Percentiles rank a stretch among this genome's conserved stretches.
Conservation (phyloP, 371 early-diverging fungal species). For the Circinella minor region DNA sequence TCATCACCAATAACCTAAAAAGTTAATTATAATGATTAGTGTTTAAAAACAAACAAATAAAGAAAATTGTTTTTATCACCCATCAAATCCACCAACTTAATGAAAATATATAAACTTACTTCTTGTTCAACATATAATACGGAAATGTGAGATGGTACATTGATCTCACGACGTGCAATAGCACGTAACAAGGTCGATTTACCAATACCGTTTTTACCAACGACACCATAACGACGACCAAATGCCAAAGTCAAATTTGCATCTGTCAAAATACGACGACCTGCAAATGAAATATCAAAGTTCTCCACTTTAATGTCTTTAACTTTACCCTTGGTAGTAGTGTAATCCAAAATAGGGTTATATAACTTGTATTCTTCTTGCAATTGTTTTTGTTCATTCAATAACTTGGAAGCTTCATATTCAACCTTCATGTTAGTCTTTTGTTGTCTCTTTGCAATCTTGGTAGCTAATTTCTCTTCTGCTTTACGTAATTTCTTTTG, state of each 20-base stretch:
- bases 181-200: slow-evolving; percentile 97
- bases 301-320: slow-evolving; percentile 96
- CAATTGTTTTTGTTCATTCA: slow-evolving; percentile 71
- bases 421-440: slow-evolving; percentile 61
- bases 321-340: slow-evolving; percentile 80
- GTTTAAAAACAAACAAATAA: not conserved
- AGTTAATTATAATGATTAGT: not conserved
- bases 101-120: slow-evolving; percentile 39
- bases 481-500: slow-evolving; percentile 90
- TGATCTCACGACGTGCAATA: slow-evolving; percentile 89
- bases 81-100: too few species aligned
- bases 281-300: slow-evolving; percentile 96
- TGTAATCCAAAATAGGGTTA: slow-evolving; percentile 87
- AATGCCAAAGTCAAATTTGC: slow-evolving; percentile 83
- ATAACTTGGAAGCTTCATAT: slow-evolving; percentile 83
- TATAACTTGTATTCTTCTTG: slow-evolving; percentile 74
- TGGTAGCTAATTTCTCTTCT: slow-evolving; percentile 90
- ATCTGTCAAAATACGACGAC: slow-evolving; percentile 91
- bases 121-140: slow-evolving; percentile 98
- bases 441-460: slow-evolving; percentile 84
- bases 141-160: slow-evolving; percentile 86
- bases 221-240: slow-evolving; percentile 94
- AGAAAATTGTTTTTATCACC: too few species aligned
- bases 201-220: slow-evolving; percentile 98
- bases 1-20: slow-evolving; percentile 88